These are phyloP conservation scores for Firmiana major DNA, from an alignment of 345 rosid species.

Conservation along the genomic window DNA sequence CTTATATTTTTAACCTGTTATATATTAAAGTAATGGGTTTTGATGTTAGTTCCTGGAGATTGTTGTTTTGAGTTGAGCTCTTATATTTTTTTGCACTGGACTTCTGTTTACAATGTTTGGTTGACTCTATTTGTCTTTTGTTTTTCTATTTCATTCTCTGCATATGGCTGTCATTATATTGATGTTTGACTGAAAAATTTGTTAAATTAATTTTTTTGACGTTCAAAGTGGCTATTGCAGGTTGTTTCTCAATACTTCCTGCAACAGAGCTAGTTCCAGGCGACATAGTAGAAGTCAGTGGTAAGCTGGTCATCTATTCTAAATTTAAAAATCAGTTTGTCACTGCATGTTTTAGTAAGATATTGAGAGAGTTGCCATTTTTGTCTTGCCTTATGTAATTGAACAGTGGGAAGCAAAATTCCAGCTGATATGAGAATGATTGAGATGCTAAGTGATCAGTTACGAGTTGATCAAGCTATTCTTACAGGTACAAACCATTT, in stretches of 20 bases:
- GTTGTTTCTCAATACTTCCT: constrained; percentile 94
- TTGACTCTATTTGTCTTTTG: background rate
- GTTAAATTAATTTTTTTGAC: background rate
- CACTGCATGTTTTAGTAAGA: background rate
- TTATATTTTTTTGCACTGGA: background rate
- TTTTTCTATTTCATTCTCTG: background rate
- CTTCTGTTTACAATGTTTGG: background rate
- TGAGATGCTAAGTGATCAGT: constrained; percentile 83
- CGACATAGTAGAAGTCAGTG: constrained; percentile 90
- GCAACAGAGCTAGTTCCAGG: constrained; percentile 97
- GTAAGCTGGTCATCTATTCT: constrained; percentile 37
- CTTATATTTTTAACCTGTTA: background rate
- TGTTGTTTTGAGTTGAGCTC: background rate
- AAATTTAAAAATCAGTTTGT: constrained; percentile 1
- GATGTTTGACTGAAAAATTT: background rate
- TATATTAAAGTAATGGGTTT: background rate
- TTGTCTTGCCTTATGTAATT: constrained; percentile 15
- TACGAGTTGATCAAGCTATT: constrained; percentile 98
- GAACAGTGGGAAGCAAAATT: constrained; percentile 91
- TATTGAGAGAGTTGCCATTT: constrained; percentile 16
- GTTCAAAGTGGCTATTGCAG: constrained; percentile 36
- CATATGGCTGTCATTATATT: background rate
- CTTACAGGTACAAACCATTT: constrained; percentile 67
- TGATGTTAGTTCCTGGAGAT: background rate
- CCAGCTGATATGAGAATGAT: constrained; percentile 98